phyloP scores from a whole-genome alignment of 163 green algal genomes.

The Chlorella variabilis region DNA sequence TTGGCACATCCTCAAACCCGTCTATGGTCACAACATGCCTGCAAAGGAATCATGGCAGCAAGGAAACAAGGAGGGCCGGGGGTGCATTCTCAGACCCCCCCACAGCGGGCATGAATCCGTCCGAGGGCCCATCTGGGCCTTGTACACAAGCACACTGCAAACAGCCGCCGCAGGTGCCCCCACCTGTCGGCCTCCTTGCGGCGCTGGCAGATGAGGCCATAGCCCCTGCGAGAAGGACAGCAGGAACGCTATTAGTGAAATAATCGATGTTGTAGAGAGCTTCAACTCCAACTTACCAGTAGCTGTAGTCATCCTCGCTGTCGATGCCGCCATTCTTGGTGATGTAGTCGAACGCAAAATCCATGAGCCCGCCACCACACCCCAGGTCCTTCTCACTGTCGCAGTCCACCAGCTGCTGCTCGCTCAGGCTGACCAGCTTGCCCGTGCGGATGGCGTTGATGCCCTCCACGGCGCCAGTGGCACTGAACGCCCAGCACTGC shows the following conservation, averaged over 20 bases:
- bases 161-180: not conserved
- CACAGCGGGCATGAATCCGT: too few species aligned
- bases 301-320: slow-evolving; percentile 90
- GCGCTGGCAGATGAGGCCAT: slow-evolving; percentile 46
- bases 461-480: slow-evolving; percentile 77
- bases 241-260: too few species aligned
- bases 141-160: not conserved
- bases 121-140: too few species aligned
- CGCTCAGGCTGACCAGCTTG: slow-evolving; percentile 72
- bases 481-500: slow-evolving; percentile 58
- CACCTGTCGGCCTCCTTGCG: slow-evolving; percentile 26
- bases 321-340: slow-evolving; percentile 75
- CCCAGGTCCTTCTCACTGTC: slow-evolving; percentile 63
- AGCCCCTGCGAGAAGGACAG: too few species aligned
- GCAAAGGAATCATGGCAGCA: slow-evolving; percentile 31
- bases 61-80: not conserved
- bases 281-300: too few species aligned
- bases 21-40: slow-evolving; percentile 78
- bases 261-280: too few species aligned
- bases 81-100: too few species aligned
- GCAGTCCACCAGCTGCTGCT: slow-evolving; percentile 90
- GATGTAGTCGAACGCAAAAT: slow-evolving; percentile 67
- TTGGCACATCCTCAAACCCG: slow-evolving; percentile 88
- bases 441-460: slow-evolving; percentile 78
- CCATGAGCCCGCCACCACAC: slow-evolving; percentile 62